phyloP scores from a whole-genome alignment of 345 rosid genomes.

The Pistacia vera region DNA sequence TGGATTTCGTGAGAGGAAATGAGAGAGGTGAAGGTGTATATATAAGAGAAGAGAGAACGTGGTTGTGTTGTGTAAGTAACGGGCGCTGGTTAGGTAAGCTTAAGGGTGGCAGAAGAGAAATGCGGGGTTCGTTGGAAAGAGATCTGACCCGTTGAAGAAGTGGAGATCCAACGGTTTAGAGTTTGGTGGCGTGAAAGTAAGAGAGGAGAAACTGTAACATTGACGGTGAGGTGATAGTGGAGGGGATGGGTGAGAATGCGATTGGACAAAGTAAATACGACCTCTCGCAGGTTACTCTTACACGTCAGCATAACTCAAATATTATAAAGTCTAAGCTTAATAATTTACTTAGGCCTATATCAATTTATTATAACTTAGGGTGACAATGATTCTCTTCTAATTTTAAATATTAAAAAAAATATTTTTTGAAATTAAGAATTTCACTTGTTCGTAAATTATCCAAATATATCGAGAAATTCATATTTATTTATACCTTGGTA shows the following conservation, averaged over 20 bases:
- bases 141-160: slow-evolving; percentile 18
- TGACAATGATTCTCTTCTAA: no score
- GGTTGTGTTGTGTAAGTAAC: background rate
- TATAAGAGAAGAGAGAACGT: slow-evolving; percentile 5
- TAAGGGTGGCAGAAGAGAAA: slow-evolving; percentile 8
- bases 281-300: no score
- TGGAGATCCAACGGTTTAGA: slow-evolving; percentile 12
- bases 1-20: slow-evolving; percentile 30
- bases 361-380: no score
- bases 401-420: no score
- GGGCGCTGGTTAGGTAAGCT: slow-evolving; percentile 13
- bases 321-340: no score
- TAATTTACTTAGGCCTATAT: no score
- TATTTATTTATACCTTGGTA: no score
- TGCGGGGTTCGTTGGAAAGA: slow-evolving; percentile 24
- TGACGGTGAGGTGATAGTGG: slow-evolving; percentile 20
- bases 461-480: no score
- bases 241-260: slow-evolving; percentile 20
- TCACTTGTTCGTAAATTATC: no score
- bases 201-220: background rate
- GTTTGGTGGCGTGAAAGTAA: background rate
- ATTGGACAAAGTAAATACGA: slow-evolving; percentile 12
- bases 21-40: slow-evolving; percentile 5
- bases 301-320: no score
- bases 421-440: no score